Percentiles rank a stretch among this genome's conserved stretches.
Conservation (phyloP, 2,329 filamentous ascomycete genomes). For the Fusarium sp. region DNA sequence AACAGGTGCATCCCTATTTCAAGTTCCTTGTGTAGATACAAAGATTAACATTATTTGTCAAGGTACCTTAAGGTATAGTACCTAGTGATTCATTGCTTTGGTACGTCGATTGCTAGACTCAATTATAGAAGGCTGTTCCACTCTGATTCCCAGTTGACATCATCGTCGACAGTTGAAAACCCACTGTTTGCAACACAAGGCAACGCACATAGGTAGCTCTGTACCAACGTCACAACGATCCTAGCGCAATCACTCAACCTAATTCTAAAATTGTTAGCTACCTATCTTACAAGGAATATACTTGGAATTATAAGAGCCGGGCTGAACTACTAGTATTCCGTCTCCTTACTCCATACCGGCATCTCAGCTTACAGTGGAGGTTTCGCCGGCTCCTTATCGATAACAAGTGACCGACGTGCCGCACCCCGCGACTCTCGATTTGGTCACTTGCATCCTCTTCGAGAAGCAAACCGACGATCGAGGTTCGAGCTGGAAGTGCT, state of each 20-base stretch:
- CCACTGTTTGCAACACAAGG: not conserved
- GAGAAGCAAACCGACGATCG: conserved; percentile 11
- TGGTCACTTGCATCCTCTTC: conserved; percentile 13
- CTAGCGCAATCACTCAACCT: not conserved
- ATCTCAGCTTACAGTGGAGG: not conserved
- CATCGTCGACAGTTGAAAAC: not conserved
- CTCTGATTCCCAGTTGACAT: not conserved
- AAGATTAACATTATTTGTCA: not conserved
- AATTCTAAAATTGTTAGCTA: not conserved
- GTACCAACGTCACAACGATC: too few species aligned
- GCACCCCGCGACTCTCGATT: conserved; percentile 32
- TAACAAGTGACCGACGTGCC: conserved; percentile 16
- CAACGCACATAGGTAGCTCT: not conserved
- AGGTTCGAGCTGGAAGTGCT: conserved; percentile 1
- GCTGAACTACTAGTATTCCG: not conserved
- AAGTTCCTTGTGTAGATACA: not conserved
- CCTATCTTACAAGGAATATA: not conserved
- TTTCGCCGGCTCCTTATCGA: conserved; percentile 26
- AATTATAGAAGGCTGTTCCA: not conserved
- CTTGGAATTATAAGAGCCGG: not conserved
- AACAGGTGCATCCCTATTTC: not conserved
- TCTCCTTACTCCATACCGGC: not conserved
- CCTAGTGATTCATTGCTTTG: too few species aligned
- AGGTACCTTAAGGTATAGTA: too few species aligned
- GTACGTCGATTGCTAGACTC: not conserved